Conservation (phyloP, 2,329 filamentous ascomycete genomes). For the Proliferodiscus dingleyae region DNA sequence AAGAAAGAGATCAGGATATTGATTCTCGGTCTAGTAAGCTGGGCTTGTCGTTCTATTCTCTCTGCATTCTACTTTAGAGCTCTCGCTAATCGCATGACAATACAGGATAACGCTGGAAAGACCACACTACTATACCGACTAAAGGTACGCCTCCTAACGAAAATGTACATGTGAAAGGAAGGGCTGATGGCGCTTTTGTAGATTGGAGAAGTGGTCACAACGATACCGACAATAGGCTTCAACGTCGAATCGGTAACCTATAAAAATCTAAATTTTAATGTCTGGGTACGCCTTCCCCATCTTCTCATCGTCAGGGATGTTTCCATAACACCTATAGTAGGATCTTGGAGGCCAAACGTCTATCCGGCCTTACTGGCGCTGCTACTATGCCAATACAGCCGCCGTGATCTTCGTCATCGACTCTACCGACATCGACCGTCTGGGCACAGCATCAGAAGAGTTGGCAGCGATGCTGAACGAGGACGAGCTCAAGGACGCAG, state of each 20-base stretch:
- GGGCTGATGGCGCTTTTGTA: slow-evolving; percentile 36
- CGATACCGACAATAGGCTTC: slow-evolving; percentile 98
- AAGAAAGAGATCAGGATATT: slow-evolving; percentile 99
- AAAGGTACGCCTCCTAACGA: slow-evolving; percentile 57
- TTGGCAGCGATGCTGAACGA: slow-evolving; percentile 93
- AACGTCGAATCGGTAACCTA: slow-evolving; percentile 99
- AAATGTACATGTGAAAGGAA: neutral
- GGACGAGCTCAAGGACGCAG: slow-evolving; percentile 90
- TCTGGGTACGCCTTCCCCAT: slow-evolving; percentile 65
- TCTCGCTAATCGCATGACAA: slow-evolving; percentile 3
- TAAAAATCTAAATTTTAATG: slow-evolving; percentile 97
- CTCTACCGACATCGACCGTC: slow-evolving; percentile 91
- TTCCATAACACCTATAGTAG: slow-evolving; percentile 28
- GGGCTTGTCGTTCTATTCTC: slow-evolving; percentile 3
- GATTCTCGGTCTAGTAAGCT: slow-evolving; percentile 81
- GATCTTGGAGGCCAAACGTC: slow-evolving; percentile 97
- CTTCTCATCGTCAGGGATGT: neutral
- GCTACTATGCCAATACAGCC: slow-evolving; percentile 98
- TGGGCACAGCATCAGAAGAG: slow-evolving; percentile 90
- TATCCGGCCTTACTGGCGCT: slow-evolving; percentile 97
- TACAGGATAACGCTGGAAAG: slow-evolving; percentile 94
- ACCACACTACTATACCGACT: slow-evolving; percentile 94
- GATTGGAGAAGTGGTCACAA: slow-evolving; percentile 98
- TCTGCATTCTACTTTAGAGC: neutral
- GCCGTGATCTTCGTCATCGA: slow-evolving; percentile 99